phyloP scores from a whole-genome alignment of 2,329 filamentous ascomycete species.

The Alternaria sp. region DNA sequence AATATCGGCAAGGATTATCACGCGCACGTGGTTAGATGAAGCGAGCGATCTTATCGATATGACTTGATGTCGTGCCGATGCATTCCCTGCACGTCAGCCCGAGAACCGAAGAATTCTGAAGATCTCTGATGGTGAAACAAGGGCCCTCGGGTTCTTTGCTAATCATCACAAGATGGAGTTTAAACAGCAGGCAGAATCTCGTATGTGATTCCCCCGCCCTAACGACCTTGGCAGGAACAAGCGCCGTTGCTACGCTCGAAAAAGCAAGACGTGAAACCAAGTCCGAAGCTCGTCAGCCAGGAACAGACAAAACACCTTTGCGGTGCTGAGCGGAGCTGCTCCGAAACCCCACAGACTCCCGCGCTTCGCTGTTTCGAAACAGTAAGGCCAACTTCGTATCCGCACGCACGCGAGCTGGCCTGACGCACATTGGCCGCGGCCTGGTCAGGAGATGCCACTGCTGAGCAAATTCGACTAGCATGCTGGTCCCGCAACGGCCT shows the following conservation, averaged over 20 bases:
- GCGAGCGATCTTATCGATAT: constrained; percentile 22
- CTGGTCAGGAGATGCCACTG: constrained; percentile 26
- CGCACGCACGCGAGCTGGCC: constrained; percentile 14
- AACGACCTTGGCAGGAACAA: constrained; percentile 20
- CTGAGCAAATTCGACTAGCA: constrained; percentile 9
- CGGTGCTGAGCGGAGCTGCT: constrained; percentile 14
- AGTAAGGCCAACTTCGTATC: constrained; percentile 13
- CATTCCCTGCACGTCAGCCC: background rate
- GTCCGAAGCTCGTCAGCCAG: constrained; percentile 20
- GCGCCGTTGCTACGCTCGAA: constrained; percentile 27
- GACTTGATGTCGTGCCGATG: background rate
- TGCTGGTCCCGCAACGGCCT: constrained; percentile 33
- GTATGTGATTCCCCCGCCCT: constrained; percentile 7
- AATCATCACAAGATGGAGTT: constrained; percentile 5
- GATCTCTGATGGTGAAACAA: constrained; percentile 16
- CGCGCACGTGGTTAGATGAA: constrained; percentile 17
- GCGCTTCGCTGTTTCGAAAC: constrained; percentile 40
- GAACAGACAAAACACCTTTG: constrained; percentile 23
- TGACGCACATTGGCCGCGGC: constrained; percentile 32
- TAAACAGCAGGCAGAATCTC: constrained; percentile 1
- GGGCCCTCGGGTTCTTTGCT: constrained; percentile 9
- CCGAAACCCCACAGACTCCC: constrained; percentile 22
- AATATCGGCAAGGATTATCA: constrained; percentile 5
- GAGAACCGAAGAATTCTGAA: constrained; percentile 1
- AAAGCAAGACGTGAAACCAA: constrained; percentile 33